phyloP scores from a whole-genome alignment of 2,329 filamentous ascomycete genomes.

The Curvularia spicifera region DNA sequence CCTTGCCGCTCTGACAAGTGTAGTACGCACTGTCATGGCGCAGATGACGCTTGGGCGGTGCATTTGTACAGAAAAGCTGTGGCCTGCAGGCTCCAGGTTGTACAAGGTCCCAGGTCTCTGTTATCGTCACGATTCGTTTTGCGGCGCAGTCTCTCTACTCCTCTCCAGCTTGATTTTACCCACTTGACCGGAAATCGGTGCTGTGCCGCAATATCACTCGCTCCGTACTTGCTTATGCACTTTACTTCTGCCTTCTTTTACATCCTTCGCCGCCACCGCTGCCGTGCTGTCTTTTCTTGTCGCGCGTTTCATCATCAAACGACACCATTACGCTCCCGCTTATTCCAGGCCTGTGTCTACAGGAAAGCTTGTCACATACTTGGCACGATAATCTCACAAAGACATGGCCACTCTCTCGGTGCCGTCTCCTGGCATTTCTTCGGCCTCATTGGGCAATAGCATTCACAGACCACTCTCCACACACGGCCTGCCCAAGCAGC shows the following conservation, averaged over 20 bases:
- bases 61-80: conserved; percentile 41
- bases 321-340: conserved; percentile 9
- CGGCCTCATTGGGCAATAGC: conserved; percentile 29
- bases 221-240: conserved; percentile 12
- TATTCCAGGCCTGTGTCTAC: conserved; percentile 1
- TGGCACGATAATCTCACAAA: conserved; percentile 10
- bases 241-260: conserved; percentile 20
- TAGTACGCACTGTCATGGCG: conserved; percentile 31
- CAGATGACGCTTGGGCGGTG: conserved; percentile 33
- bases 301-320: conserved; percentile 11
- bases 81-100: conserved; percentile 42
- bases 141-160: conserved; percentile 28
- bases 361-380: conserved; percentile 14
- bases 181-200: conserved; percentile 25
- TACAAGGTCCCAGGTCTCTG: conserved; percentile 37
- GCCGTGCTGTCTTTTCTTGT: conserved; percentile 15
- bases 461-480: conserved; percentile 39
- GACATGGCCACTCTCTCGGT: conserved; percentile 34
- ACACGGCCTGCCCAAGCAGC: conserved; percentile 45
- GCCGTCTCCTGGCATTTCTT: conserved; percentile 31
- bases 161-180: conserved; percentile 27
- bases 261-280: conserved; percentile 18
- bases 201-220: conserved; percentile 22
- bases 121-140: conserved; percentile 27
- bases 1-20: conserved; percentile 12